These are phyloP conservation scores for Avena sativa DNA, from an alignment of 176 grass and related monocot genomes.

Conservation along the genomic window DNA sequence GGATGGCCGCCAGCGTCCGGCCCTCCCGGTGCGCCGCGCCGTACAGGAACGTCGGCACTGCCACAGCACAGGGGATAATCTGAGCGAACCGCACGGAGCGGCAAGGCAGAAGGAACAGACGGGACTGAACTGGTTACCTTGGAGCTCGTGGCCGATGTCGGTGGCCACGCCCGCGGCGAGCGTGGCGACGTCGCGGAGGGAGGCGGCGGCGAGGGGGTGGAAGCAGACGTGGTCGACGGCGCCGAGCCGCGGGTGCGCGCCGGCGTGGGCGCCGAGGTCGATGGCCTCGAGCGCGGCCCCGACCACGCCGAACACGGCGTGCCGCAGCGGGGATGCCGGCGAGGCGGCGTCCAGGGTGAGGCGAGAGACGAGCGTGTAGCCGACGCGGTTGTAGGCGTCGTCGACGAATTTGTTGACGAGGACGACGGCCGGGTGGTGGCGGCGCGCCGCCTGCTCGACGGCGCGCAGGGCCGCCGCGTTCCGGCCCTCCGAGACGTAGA, in stretches of 20 bases:
- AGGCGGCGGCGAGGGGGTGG: constrained; percentile 58
- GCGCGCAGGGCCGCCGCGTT: constrained; percentile 55
- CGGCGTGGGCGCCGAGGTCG: constrained; percentile 58
- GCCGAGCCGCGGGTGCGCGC: constrained; percentile 78
- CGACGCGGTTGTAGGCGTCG: constrained; percentile 73
- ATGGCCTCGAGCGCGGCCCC: constrained; percentile 59
- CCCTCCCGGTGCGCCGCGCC: constrained; percentile 71
- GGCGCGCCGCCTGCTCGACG: constrained; percentile 69
- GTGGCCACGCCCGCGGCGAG: constrained; percentile 54
- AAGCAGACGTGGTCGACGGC: constrained; percentile 82
- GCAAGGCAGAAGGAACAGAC: background rate
- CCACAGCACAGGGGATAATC: background rate
- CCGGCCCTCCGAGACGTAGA: constrained; percentile 87
- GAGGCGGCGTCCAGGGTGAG: constrained; percentile 6
- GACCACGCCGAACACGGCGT: constrained; percentile 64
- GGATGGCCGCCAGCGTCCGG: constrained; percentile 62
- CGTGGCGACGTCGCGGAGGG: constrained; percentile 53
- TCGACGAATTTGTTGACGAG: constrained; percentile 66
- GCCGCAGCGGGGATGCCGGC: constrained; percentile 36
- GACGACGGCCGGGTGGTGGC: constrained; percentile 46
- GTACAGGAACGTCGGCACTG: constrained; percentile 76
- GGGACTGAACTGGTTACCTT: constrained; percentile 40
- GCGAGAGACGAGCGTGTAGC: constrained; percentile 80
- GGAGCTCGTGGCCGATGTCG: constrained; percentile 60
- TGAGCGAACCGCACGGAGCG: background rate